Conservation (phyloP, 2,329 filamentous ascomycete genomes). For the Xylariales sp. region DNA sequence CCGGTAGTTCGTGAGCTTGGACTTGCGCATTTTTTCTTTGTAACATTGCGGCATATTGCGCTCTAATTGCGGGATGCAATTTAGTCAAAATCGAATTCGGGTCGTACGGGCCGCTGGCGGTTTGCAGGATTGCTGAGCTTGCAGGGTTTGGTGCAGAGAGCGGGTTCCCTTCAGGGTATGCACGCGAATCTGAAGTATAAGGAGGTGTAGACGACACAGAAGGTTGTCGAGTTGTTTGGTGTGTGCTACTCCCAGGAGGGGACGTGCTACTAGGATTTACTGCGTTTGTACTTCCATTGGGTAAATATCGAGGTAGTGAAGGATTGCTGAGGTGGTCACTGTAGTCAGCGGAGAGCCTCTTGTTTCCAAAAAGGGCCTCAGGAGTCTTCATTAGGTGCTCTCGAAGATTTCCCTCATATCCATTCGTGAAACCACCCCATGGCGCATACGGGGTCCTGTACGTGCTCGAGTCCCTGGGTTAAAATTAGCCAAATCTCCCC, state of each 20-base stretch:
- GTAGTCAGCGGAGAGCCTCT: neutral
- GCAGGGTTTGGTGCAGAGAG: neutral
- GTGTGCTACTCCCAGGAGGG: no score
- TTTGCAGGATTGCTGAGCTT: slow-evolving; percentile 3
- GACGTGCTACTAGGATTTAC: no score
- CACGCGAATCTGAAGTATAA: neutral
- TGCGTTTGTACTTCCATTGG: neutral
- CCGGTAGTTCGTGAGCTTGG: no score
- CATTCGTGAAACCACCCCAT: slow-evolving; percentile 56
- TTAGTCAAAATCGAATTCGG: slow-evolving; percentile 9
- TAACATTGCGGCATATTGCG: slow-evolving; percentile 24
- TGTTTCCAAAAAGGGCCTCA: slow-evolving; percentile 26
- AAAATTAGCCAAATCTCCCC: slow-evolving; percentile 19
- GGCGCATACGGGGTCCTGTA: slow-evolving; percentile 58
- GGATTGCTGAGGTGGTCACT: neutral
- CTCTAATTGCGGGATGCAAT: slow-evolving; percentile 25
- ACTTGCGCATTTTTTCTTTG: slow-evolving; percentile 15
- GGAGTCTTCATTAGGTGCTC: slow-evolving; percentile 40
- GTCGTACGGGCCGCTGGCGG: slow-evolving; percentile 7
- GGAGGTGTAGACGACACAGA: neutral
- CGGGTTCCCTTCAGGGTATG: neutral
- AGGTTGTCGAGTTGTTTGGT: no score
- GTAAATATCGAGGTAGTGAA: slow-evolving; percentile 11
- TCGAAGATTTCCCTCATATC: slow-evolving; percentile 50
- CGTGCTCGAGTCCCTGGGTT: slow-evolving; percentile 44